phyloP scores from a whole-genome alignment of 768 basidiomycete species.

The Tubosaeta sp. region DNA sequence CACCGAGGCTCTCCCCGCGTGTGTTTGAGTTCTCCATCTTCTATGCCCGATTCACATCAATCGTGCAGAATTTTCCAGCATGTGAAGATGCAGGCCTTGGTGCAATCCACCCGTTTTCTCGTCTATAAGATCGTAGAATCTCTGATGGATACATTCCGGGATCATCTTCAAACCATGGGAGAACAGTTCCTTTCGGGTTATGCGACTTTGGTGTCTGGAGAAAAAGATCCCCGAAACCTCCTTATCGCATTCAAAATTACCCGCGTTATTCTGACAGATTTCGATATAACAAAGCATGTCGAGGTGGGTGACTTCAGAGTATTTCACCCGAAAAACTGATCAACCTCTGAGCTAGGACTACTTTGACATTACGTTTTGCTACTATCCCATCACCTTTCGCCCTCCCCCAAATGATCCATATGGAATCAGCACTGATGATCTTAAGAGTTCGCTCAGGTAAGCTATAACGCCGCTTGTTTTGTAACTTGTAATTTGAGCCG shows the following conservation, averaged over 20 bases:
- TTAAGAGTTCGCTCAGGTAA: slow-evolving; percentile 68
- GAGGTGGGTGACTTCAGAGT: slow-evolving; percentile 54
- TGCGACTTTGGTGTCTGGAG: slow-evolving; percentile 79
- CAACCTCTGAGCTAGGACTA: slow-evolving; percentile 52
- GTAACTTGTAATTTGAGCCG: neutral
- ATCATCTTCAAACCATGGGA: slow-evolving; percentile 70
- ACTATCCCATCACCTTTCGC: slow-evolving; percentile 96
- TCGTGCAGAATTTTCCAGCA: slow-evolving; percentile 61
- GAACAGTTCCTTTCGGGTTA: slow-evolving; percentile 74
- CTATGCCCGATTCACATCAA: neutral
- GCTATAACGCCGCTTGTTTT: slow-evolving; percentile 1
- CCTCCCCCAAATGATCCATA: slow-evolving; percentile 94
- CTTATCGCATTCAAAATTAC: slow-evolving; percentile 86
- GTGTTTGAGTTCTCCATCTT: slow-evolving; percentile 28
- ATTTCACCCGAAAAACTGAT: neutral
- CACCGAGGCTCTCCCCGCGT: slow-evolving; percentile 54
- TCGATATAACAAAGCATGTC: slow-evolving; percentile 67
- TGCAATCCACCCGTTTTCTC: slow-evolving; percentile 75
- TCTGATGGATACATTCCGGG: slow-evolving; percentile 31
- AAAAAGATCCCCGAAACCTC: slow-evolving; percentile 96
- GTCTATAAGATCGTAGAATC: slow-evolving; percentile 81
- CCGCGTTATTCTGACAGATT: slow-evolving; percentile 82
- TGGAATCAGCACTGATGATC: slow-evolving; percentile 83
- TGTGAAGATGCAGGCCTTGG: slow-evolving; percentile 76
- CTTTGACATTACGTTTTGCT: slow-evolving; percentile 95